Evolutionary conservation across 1,284 basidiomycete genomes (phyloP).

Genomic region (Omphalotus olearius): DNA sequence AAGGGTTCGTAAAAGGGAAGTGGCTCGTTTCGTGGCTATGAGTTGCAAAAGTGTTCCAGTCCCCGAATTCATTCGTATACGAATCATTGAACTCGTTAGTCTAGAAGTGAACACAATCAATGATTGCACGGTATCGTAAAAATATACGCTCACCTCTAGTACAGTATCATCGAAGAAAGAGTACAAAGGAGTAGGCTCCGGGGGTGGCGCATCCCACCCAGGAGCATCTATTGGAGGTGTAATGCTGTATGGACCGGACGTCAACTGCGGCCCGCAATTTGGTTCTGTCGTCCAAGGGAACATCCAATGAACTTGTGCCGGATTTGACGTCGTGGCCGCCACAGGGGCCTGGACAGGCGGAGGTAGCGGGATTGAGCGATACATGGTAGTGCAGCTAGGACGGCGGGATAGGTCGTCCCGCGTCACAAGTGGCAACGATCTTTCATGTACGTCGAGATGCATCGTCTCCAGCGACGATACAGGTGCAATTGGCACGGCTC

Average conservation of each 20-base stretch:
- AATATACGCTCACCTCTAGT: too few relatives aligned
- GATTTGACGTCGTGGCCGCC: background rate
- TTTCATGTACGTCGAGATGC: background rate
- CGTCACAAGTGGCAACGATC: conserved; percentile 9
- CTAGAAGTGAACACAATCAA: too few relatives aligned
- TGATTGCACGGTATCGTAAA: too few relatives aligned
- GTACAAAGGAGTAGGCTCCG: conserved; percentile 6
- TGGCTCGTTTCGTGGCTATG: too few relatives aligned
- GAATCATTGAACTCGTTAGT: too few relatives aligned
- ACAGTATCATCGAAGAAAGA: too few relatives aligned
- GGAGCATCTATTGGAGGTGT: conserved; percentile 16
- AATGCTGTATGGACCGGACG: conserved; percentile 16
- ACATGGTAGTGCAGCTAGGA: conserved; percentile 31
- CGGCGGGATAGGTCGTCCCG: conserved; percentile 36
- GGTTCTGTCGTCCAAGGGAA: conserved; percentile 1
- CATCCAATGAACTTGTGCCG: background rate
- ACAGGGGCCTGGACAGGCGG: background rate
- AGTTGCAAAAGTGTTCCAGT: too few relatives aligned
- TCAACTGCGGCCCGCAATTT: conserved; percentile 2
- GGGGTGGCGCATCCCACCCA: conserved; percentile 17
- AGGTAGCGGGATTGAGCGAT: conserved; percentile 23
- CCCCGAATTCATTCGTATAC: too few relatives aligned
- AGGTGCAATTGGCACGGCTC: conserved; percentile 24
- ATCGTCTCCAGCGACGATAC: conserved; percentile 13
- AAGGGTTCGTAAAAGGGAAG: too few relatives aligned